phyloP scores from a whole-genome alignment of 2,329 filamentous ascomycete species.

The Fusarium albidum region DNA sequence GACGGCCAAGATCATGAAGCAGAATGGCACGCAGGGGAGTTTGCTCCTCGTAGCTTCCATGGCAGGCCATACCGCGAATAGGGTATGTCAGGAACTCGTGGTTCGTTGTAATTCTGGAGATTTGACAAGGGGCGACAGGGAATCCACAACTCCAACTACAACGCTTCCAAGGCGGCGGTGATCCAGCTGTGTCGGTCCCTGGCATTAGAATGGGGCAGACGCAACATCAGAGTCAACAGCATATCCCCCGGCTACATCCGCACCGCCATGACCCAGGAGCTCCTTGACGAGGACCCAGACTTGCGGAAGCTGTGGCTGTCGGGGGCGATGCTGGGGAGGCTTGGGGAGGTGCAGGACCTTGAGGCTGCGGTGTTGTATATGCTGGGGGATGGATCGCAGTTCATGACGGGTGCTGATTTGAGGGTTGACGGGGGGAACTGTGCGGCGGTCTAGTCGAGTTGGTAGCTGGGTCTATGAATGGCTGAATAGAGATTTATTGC shows the following conservation, averaged over 20 bases:
- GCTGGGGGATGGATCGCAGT: conserved; percentile 47
- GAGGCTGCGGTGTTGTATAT: conserved; percentile 47
- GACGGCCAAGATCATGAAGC: conserved; percentile 57
- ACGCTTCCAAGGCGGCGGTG: conserved; percentile 62
- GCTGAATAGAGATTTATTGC: no score
- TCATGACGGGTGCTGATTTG: conserved; percentile 50
- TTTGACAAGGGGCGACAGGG: no score
- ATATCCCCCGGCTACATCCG: conserved; percentile 52
- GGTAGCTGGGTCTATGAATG: no score
- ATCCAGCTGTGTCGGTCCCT: conserved; percentile 59
- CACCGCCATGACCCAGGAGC: conserved; percentile 47
- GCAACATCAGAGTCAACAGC: conserved; percentile 60
- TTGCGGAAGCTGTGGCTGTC: conserved; percentile 42
- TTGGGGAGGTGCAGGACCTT: conserved; percentile 46
- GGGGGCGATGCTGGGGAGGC: conserved; percentile 45
- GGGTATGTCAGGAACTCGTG: conserved; percentile 41
- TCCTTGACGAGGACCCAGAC: conserved; percentile 40
- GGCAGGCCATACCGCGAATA: conserved; percentile 52
- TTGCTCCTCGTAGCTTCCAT: conserved; percentile 60
- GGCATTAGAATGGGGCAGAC: conserved; percentile 60
- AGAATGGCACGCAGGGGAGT: conserved; percentile 47
- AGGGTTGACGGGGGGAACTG: conserved; percentile 50
- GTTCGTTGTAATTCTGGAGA: no score
- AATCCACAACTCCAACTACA: conserved; percentile 55
- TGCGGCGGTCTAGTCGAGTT: no score